phyloP scores from a whole-genome alignment of 192 early-diverging fungal genomes.

The Thoreauomyces humboldtii region DNA sequence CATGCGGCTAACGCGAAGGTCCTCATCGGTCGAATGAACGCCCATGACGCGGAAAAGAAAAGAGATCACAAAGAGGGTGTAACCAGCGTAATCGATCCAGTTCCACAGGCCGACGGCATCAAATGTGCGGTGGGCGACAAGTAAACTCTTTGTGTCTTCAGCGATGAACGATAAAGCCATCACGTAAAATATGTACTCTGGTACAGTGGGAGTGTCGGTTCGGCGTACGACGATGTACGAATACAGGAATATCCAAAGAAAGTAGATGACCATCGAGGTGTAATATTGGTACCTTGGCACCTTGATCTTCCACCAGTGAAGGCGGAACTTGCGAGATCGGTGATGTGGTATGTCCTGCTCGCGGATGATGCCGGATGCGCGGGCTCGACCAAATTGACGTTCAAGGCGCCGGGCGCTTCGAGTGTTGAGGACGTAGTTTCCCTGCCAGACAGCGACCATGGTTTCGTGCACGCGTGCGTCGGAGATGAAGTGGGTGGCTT shows the following conservation, averaged over 20 bases:
- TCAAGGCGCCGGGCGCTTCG: slow-evolving; percentile 3
- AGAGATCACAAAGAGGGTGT: slow-evolving; percentile 14
- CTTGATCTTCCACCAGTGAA: slow-evolving; percentile 19
- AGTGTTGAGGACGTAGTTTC: slow-evolving; percentile 7
- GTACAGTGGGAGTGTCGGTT: background rate
- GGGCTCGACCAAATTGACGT: background rate
- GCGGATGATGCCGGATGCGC: slow-evolving; percentile 6
- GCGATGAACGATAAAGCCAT: slow-evolving; percentile 8
- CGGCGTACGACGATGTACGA: slow-evolving; percentile 6
- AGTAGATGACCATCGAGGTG: slow-evolving; percentile 23
- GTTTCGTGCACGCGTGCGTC: slow-evolving; percentile 23
- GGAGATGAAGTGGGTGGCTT: slow-evolving; percentile 16
- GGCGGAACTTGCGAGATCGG: background rate
- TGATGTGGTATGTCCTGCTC: background rate
- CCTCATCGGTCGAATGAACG: background rate
- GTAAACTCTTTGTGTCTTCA: slow-evolving; percentile 12
- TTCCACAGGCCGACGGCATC: background rate
- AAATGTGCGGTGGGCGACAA: background rate
- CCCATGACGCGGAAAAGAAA: background rate
- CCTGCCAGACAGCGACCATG: slow-evolving; percentile 18
- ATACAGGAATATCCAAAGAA: slow-evolving; percentile 12
- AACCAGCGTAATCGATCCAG: slow-evolving; percentile 11
- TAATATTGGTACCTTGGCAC: slow-evolving; percentile 29
- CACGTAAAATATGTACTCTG: slow-evolving; percentile 18
- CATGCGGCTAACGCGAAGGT: background rate